phyloP scores from a whole-genome alignment of 129 eudicot species.

The Flaveria brownii region DNA sequence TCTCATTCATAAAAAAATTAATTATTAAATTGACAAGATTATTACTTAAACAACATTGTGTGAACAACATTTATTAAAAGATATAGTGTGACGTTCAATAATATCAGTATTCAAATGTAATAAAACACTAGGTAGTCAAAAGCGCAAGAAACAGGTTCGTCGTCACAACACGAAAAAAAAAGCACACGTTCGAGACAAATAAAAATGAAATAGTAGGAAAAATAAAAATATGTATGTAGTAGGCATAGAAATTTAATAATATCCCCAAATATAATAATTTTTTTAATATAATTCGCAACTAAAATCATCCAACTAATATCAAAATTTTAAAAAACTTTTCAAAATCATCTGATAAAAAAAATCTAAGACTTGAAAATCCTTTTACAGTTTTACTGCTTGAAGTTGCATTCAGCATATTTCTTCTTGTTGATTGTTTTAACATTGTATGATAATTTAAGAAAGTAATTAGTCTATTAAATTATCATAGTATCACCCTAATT shows the following conservation, averaged over 20 bases:
- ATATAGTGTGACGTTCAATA: background rate
- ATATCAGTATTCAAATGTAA: background rate
- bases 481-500: background rate
- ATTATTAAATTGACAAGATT: background rate
- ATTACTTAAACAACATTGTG: constrained; percentile 21
- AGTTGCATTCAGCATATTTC: background rate
- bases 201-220: background rate
- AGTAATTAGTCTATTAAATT: background rate
- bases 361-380: background rate
- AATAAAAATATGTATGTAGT: background rate
- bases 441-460: background rate
- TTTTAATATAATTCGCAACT: background rate
- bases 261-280: background rate
- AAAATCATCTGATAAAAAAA: background rate
- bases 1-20: constrained; percentile 6
- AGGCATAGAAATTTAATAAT: background rate
- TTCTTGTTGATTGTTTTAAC: background rate
- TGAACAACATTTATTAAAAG: background rate
- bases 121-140: background rate
- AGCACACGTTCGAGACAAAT: background rate
- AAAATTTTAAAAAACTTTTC: background rate
- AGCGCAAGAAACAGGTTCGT: background rate
- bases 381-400: background rate
- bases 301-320: constrained; percentile 3
- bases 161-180: background rate